Base-by-base conservation (phyloP, 371 early-diverging fungal genomes). In the Choanephora cucurbitarum region DNA sequence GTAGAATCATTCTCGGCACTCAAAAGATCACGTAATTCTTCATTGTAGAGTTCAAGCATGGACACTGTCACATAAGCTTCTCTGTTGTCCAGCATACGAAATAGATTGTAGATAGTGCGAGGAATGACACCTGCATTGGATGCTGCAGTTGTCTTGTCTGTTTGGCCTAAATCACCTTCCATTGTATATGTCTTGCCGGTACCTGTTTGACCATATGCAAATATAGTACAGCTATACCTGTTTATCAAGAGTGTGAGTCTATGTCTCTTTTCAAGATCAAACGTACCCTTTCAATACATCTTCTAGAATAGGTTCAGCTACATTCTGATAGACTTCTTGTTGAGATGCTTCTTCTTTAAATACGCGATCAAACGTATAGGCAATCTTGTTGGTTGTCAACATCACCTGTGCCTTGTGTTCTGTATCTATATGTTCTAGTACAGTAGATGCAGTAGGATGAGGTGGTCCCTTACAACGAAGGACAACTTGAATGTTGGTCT, bases 1-100 rank as follows among this genome's bases (percentile, higher is more conserved):
- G 72, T 60, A 3, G 49, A 61, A 14, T 78, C 70, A 44, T 83
- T 79, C 22, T 70, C 64, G 7, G 66, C 62, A 2, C 73, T 72
- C 19, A 99, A 70, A 21, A 99, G 77, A 73, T 99, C 99, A 24
- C 88, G 84, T 48, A 99, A 79, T 39, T 98, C 95, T 68, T 99
- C 99, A 64, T 99, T 99, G 80, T 99, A 99, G 22, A 99, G 84
- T 73, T 99, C 99, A 32, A 98, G 77, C 55, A 91, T 90, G 34
- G 95, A 95, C 8, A 95, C 83, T 23, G 84, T 83, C 6, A 92
- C 93, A 3, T 89, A 80, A 57, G 81, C 90, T 51, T 94, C 91
- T 0, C 85, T 70, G 0, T 57, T 54, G 21, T 85, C 81, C 19
- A 92, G 72, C 4, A 82, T 81, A 14, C 85, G 77, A 69, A 97